Conservation (phyloP, 768 basidiomycete species). For the Kwoniella bestiolae region DNA sequence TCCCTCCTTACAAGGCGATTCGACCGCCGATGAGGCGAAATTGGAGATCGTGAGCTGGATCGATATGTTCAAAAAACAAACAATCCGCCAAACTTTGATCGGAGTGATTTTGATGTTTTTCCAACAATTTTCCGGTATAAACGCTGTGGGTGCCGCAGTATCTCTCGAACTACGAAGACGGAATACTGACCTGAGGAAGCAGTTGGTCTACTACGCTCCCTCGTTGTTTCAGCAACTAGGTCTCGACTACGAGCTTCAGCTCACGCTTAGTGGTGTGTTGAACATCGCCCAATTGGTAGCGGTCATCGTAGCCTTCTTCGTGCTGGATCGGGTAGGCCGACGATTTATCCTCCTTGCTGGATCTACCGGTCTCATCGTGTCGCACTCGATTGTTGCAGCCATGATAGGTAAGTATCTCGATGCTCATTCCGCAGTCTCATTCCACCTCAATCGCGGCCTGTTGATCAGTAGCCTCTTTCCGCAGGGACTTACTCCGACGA, state of each 20-base stretch:
- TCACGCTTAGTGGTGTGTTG: constrained; percentile 1
- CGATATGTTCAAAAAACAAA: constrained; percentile 1
- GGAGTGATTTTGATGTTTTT: constrained; percentile 4
- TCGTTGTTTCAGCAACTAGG: constrained; percentile 1
- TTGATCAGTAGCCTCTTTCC: neutral
- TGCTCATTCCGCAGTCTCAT: too few species aligned
- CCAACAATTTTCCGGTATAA: constrained; percentile 4
- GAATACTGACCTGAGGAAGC: neutral
- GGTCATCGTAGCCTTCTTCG: constrained; percentile 4
- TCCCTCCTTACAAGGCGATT: neutral
- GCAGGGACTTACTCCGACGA: neutral
- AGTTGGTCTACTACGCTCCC: neutral
- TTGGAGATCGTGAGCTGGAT: neutral
- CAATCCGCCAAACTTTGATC: constrained; percentile 2
- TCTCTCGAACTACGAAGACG: neutral
- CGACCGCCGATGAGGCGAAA: neutral
- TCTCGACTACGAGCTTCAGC: constrained; percentile 4
- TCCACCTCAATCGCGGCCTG: neutral
- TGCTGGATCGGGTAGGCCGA: neutral
- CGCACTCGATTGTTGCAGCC: neutral
- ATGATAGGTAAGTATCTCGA: constrained; percentile 9
- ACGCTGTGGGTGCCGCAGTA: neutral
- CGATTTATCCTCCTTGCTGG: neutral
- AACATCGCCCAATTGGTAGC: constrained; percentile 5
- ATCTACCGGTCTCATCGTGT: neutral